A percentile compares a stretch with the other conserved stretches of the same genome.
These are phyloP conservation scores for Phytophthora sojae DNA, from an alignment of 352 stramenopile species.

Conservation along the genomic window DNA sequence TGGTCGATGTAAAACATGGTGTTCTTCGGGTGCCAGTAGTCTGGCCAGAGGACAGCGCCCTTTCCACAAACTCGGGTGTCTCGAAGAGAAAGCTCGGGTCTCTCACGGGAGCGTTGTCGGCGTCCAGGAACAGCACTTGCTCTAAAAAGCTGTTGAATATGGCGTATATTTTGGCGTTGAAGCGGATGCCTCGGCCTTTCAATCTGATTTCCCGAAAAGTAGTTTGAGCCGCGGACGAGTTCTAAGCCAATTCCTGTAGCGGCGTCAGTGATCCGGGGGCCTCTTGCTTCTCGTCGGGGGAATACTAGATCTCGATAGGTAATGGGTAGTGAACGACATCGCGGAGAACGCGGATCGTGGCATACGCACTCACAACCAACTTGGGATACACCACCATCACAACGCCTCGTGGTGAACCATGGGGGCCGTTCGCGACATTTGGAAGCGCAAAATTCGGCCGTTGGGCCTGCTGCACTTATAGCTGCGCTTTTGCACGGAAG, in stretches of 20 bases:
- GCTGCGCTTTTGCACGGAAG: constrained; percentile 37
- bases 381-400: constrained; percentile 71
- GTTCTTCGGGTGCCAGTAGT: constrained; percentile 68
- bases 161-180: constrained; percentile 58
- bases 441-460: constrained; percentile 1
- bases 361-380: constrained; percentile 68
- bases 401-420: constrained; percentile 36
- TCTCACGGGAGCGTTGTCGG: constrained; percentile 61
- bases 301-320: constrained; percentile 68
- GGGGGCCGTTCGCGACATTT: background rate
- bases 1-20: constrained; percentile 70
- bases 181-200: constrained; percentile 36
- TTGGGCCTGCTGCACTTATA: background rate
- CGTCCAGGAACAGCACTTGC: constrained; percentile 71
- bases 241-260: constrained; percentile 21
- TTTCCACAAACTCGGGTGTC: constrained; percentile 43
- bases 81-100: constrained; percentile 72
- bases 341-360: constrained; percentile 59
- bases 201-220: constrained; percentile 31
- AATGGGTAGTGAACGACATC: too few relatives aligned
- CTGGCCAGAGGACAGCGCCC: constrained; percentile 73
- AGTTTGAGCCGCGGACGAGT: constrained; percentile 36
- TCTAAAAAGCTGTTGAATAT: constrained; percentile 65
- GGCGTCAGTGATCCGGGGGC: constrained; percentile 13
- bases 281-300: constrained; percentile 34